Base-by-base conservation (phyloP, 768 basidiomycete genomes). In the Collybia sp. region DNA sequence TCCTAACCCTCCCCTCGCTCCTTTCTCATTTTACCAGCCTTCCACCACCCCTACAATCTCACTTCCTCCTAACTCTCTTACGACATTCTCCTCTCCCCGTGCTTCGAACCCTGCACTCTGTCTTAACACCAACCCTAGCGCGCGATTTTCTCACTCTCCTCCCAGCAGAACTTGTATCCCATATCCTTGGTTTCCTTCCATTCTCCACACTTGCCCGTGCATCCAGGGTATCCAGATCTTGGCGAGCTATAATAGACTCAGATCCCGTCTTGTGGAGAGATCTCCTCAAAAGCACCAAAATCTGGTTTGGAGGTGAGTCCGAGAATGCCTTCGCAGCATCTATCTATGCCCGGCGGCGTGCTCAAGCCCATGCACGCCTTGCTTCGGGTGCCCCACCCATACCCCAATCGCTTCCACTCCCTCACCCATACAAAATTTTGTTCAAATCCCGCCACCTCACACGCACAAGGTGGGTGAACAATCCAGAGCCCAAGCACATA, bases 121-220 rank as follows among this genome's bases (percentile, higher is more conserved):
- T 98, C 55, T 74, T 97, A 54, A 85, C 88, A 1, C 91, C 88
- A 18, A 93, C 92, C 2, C 73, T 98, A 20, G 91, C 93, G 16
- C 87, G 94, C 54, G 96, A 99, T 66, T 99, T 97, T 63, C 77
- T 98, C 53, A 85, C 88, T 2, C 79, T 91, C 33, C 80, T 97
- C 9, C 96, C 96, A 4, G 84, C 89, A 30, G 95, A 99, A 58
- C 81, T 99, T 32, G 86, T 91, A 42, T 88, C 93, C 1, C 86
- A 89, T 52, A 79, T 97, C 51, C 78, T 98, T 51, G 83, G 83
- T 54, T 91, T 77, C 61, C 82, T 97, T 30, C 85, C 92, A 3
- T 87, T 86, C 53, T 73, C 82, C 2, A 81, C 88, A 11, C 80
- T 98, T 32, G 85, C 89, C 19, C 83, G 88, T 11, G 91, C 93